phyloP scores from a whole-genome alignment of 1,284 basidiomycete genomes.

The Cryptococcus hybrid region DNA sequence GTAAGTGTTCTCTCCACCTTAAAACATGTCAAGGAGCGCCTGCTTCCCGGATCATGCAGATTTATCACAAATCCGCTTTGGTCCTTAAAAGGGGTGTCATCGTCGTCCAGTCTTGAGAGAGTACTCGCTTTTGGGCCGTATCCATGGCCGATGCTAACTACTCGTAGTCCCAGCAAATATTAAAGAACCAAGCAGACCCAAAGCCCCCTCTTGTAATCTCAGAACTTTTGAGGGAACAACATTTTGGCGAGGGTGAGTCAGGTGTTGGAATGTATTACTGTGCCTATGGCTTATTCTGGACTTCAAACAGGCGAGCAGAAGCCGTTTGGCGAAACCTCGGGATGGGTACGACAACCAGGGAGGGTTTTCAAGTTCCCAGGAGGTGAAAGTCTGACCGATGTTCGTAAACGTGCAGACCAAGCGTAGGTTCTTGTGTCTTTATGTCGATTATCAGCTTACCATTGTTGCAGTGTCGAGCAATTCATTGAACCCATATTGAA shows the following conservation, averaged over 20 bases:
- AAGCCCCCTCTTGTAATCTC: slow-evolving; percentile 39
- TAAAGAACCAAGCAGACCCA: slow-evolving; percentile 32
- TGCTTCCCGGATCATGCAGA: too few relatives aligned
- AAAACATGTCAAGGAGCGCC: slow-evolving; percentile 33
- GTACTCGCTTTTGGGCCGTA: not conserved
- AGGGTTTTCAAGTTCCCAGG: slow-evolving; percentile 38
- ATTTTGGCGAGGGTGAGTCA: slow-evolving; percentile 42
- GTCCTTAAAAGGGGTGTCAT: too few relatives aligned
- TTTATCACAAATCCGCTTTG: too few relatives aligned
- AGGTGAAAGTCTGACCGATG: slow-evolving; percentile 49
- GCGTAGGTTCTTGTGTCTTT: slow-evolving; percentile 33
- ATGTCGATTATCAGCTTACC: too few relatives aligned
- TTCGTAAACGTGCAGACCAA: slow-evolving; percentile 42
- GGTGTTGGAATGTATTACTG: slow-evolving; percentile 8
- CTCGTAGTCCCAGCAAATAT: slow-evolving; percentile 48
- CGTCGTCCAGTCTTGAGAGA: too few relatives aligned
- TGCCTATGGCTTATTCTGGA: not conserved
- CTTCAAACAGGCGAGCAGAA: slow-evolving; percentile 26
- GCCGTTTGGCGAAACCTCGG: slow-evolving; percentile 37
- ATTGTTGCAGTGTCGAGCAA: slow-evolving; percentile 1
- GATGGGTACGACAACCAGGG: slow-evolving; percentile 36
- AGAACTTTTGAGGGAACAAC: slow-evolving; percentile 44
- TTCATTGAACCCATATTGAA: slow-evolving; percentile 44
- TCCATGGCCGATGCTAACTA: slow-evolving; percentile 17
- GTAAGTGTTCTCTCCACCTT: slow-evolving; percentile 24